Evolutionary conservation across 495 filamentous ascomycete species (phyloP), one percentile per base, ranked within the genome.

Genomic region (Pseudevernia furfuracea): DNA sequence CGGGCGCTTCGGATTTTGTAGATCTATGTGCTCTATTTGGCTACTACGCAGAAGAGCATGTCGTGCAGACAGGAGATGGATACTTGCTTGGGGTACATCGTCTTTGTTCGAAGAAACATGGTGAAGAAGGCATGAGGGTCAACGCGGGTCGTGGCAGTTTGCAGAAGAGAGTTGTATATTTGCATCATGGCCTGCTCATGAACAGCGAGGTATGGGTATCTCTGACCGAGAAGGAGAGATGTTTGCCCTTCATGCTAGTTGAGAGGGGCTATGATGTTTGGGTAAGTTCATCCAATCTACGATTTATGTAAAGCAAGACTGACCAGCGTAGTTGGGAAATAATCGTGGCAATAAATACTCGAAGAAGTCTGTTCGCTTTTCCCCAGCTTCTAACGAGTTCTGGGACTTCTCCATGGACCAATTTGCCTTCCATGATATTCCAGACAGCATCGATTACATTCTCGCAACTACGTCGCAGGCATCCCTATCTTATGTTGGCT

Each of bases 191-290:
- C 30, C 80, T 98, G 60, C 80, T 98, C 63, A 98, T 98, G 94
- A 96, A 96, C 74, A 96, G 92, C 74, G 94, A 98, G 77, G 94
- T 97, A 28, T 98, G 94, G 94, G 90, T 97, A 25, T 95, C 90
- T 72, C 76, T 91, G 70, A 92, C 93, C 5, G 91, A 98, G 58
- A 86, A 85, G 67, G 83, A 96, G 74, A 82, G 91, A 61, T 90
- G 85, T 66, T 78, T 98, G 17, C 91, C 94, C 0, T 98, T 98
- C 74, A 82, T 87, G 64, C 78, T 98, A 52, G 92, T 96, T 0
- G 92, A 97, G 71, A 84, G 81, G 71, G 94, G 94, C 12, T 97
- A 94, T 69, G 94, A 98, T 81, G 92, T 97, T 67, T 98, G 94
- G 94, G 87, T 90, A 74, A 68, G 84, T 78, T 44, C 32, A 39